Base-by-base conservation (phyloP, 2,329 filamentous ascomycete species). In the Didymella sp. region DNA sequence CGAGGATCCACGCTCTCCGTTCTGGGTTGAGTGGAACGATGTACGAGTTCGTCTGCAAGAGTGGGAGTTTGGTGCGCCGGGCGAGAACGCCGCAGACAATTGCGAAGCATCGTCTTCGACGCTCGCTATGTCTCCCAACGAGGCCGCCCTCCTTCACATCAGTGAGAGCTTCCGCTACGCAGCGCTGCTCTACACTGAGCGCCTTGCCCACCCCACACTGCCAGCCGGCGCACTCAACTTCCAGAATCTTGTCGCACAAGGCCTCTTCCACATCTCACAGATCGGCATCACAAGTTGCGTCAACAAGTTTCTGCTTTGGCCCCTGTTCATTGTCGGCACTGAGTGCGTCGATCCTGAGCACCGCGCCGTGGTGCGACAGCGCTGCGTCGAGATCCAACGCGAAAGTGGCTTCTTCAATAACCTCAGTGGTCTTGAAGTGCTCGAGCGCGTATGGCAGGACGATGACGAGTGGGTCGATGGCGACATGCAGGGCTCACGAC, bases 371-470 rank as follows among this genome's bases (percentile, higher is more conserved):
- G 89, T 97, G 49, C 87, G 92, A 50, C 83, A 86, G 63, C 89
- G 92, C 66, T 96, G 92, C 77, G 83, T 88, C 41, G 92, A 94
- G 71, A 94, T 97, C 63, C 92, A 94, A 82, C 85, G 87, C 27
- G 89, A 94, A 63, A 94, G 90, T 51, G 93, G 93, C 1, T 97
- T 97, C 78, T 91, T 92, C 82, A 97, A 96, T 78, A 97, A 96
- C 73, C 83, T 96, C 37, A 89, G 90, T 6, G 92, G 90, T 7
- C 82, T 97, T 24, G 90, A 95, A 68, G 87, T 96, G 4, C 78
- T 97, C 38, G 93, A 97, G 80, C 87, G 88, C 68, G 84, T 96
- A 15, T 97, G 94, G 93, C 81, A 82, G 12, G 84, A 82, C 46
- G 83, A 86, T 46, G 75, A 76, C 52, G 69, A 71, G 46, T 67